phyloP scores from a whole-genome alignment of 352 stramenopile genomes.

The Phytophthora pseudosyringae region DNA sequence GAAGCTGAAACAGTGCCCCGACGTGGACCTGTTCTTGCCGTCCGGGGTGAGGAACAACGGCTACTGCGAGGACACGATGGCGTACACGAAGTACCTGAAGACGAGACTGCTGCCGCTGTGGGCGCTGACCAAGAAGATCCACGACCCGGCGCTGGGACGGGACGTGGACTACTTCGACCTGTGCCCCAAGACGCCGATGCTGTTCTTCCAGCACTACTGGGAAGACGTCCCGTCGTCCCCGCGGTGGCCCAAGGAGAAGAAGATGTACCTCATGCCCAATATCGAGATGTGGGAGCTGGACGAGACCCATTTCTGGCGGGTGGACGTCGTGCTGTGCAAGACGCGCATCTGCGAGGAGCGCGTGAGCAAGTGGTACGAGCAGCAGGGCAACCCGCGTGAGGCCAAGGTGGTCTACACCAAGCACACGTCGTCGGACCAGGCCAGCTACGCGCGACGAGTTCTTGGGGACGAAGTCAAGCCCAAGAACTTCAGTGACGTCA shows the following conservation, averaged over 20 bases:
- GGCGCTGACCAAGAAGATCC: conserved; percentile 45
- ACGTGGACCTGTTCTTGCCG: conserved; percentile 75
- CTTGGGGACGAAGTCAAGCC: conserved; percentile 31
- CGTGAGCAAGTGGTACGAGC: conserved; percentile 55
- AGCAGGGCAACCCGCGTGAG: conserved; percentile 58
- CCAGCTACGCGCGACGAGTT: conserved; percentile 38
- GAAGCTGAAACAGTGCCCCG: conserved; percentile 57
- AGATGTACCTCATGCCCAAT: conserved; percentile 52
- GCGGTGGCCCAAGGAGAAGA: conserved; percentile 45
- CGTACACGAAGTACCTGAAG: conserved; percentile 58
- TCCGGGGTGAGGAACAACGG: conserved; percentile 41
- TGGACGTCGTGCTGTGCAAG: conserved; percentile 53
- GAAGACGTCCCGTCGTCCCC: conserved; percentile 34
- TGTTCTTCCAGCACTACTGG: conserved; percentile 65
- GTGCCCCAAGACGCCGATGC: conserved; percentile 45
- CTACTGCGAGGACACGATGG: conserved; percentile 66
- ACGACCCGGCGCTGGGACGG: conserved; percentile 28
- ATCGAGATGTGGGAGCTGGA: conserved; percentile 63
- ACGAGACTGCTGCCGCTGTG: conserved; percentile 49
- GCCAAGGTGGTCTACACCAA: conserved; percentile 63
- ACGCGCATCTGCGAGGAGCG: conserved; percentile 53
- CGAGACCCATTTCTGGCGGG: conserved; percentile 44
- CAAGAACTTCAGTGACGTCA: conserved; percentile 49
- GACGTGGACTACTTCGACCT: conserved; percentile 56
- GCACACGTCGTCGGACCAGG: conserved; percentile 60